These are phyloP conservation scores for Termitomyces eurrhizus DNA, from an alignment of 768 basidiomycete genomes.

Conservation along the genomic window DNA sequence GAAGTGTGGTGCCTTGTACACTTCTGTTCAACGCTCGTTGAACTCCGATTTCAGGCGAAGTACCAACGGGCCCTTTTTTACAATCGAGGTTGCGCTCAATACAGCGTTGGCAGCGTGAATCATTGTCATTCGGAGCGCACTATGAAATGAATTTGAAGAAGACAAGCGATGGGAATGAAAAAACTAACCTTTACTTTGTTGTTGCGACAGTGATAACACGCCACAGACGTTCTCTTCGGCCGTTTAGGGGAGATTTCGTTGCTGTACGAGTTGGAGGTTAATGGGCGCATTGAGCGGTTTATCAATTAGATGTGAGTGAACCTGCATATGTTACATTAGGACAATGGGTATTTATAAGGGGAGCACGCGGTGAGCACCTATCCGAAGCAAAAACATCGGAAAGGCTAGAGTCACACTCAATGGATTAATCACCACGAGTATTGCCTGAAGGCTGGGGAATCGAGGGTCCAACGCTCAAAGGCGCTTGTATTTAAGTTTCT, in stretches of 20 bases:
- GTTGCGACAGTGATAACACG: constrained; percentile 50
- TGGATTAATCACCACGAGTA: constrained; percentile 4
- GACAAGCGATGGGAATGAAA: background rate
- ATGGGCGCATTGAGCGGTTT: background rate
- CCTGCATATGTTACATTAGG: background rate
- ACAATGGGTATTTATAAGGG: background rate
- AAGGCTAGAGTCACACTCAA: background rate
- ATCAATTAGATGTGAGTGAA: background rate
- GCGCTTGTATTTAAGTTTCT: background rate
- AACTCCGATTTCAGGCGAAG: background rate
- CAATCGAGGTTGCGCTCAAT: constrained; percentile 1
- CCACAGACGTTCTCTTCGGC: constrained; percentile 38
- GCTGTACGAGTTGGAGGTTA: background rate
- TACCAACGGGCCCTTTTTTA: constrained; percentile 7
- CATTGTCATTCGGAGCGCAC: constrained; percentile 3
- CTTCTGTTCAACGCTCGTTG: background rate
- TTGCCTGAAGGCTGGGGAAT: background rate
- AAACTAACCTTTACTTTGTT: constrained; percentile 50
- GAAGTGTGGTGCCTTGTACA: background rate
- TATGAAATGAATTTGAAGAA: background rate
- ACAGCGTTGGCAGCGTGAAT: constrained; percentile 7
- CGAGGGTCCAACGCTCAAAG: background rate
- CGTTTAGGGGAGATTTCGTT: constrained; percentile 4
- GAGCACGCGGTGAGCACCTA: background rate
- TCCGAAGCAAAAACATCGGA: background rate